Base-by-base conservation (phyloP, 768 basidiomycete genomes). In the Lentinula aciculospora region DNA sequence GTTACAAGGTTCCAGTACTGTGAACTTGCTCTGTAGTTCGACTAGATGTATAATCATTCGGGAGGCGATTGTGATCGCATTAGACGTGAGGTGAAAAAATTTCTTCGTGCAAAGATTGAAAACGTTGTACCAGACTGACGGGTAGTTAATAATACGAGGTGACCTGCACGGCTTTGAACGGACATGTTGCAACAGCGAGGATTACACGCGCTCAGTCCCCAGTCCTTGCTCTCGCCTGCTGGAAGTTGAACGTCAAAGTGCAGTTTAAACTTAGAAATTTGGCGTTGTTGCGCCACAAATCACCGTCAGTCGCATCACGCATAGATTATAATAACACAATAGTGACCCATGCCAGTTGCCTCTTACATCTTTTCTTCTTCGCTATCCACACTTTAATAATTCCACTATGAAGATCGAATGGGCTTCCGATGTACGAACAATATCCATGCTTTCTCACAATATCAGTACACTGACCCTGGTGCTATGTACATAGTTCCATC, bases 381-480 rank as follows among this genome's bases (percentile, higher is more conserved):
- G 21, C 31, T 37, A 37, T 23, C 23, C 25, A 23, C 21, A 53
- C 51, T 58, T 46, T 50, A 19, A 63, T 23, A 9, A 3, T 2
- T 21, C 9, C n/a, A 42, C 46, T 58, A 80, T 82, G 77, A 78
- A 77, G 69, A 82, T 82, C 34, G 79, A 81, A 59, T 82, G 80
- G 81, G 72, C 74, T 4, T 77, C 77, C 17, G 67, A 72, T 60
- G 81, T 77, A 55, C 42, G 67, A 56, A 34, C 19, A 19, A 5
- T 45, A 29, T 46, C 37, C 19, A 15, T 53, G 40, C 29, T 60
- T 58, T 53, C 28, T 53, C 57, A 19, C 34, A 21, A 44, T 23
- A n/a, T 19, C 2, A 31, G 3, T 28, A 13, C 23, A 12, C 36
- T 21, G 4, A 3, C 49, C 61, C 6, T 51, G 58, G 21, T 21